Evolutionary conservation across 1,284 basidiomycete species (phyloP).

Genomic region (Trametes hirsuta): DNA sequence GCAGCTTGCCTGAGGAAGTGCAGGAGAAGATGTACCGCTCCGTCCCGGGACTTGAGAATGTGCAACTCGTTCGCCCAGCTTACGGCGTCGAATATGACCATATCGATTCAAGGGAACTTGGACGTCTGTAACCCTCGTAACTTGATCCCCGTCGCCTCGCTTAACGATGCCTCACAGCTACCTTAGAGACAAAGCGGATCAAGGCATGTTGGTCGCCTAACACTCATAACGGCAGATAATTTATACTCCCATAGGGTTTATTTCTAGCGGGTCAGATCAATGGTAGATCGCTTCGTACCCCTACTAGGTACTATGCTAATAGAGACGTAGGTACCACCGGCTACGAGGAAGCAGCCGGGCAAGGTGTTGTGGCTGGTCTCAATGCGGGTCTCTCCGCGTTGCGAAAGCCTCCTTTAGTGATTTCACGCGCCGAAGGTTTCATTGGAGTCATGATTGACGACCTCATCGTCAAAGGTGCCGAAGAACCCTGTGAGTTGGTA

Average conservation of each 20-base stretch:
- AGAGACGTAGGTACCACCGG: constrained; percentile 74
- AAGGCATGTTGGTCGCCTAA: constrained; percentile 41
- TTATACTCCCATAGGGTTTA: constrained; percentile 54
- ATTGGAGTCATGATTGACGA: constrained; percentile 92
- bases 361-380: constrained; percentile 83
- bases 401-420: constrained; percentile 55
- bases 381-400: constrained; percentile 81
- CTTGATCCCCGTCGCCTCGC: background rate
- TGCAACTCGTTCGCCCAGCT: constrained; percentile 79
- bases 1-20: constrained; percentile 82
- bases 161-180: constrained; percentile 48
- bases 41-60: constrained; percentile 83
- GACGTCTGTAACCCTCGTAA: constrained; percentile 46
- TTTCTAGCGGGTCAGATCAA: constrained; percentile 92
- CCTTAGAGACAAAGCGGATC: constrained; percentile 85
- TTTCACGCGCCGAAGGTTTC: constrained; percentile 85
- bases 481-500: constrained; percentile 77
- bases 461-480: constrained; percentile 83
- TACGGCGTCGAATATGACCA: constrained; percentile 95
- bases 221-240: background rate
- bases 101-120: constrained; percentile 84
- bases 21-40: constrained; percentile 83
- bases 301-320: background rate
- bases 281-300: constrained; percentile 40
- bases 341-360: constrained; percentile 91